These are phyloP conservation scores for Pythium periplocum DNA, from an alignment of 352 stramenopile genomes.

Conservation along the genomic window DNA sequence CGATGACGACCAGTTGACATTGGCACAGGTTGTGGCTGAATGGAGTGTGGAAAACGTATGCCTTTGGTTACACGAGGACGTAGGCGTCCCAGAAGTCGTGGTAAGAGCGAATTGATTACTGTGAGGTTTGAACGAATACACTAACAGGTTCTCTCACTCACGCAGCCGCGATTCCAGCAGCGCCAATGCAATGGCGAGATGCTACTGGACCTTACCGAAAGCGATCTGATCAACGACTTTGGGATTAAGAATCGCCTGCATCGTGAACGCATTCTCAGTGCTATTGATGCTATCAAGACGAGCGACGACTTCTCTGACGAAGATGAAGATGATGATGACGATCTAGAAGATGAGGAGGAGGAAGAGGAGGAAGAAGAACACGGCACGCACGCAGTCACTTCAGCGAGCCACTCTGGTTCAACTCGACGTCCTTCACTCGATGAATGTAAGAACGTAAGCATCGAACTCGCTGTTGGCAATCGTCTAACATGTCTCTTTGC, in stretches of 20 bases:
- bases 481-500: too few relatives aligned
- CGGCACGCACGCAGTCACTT: conserved; percentile 1
- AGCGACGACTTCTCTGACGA: conserved; percentile 62
- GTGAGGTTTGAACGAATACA: too few relatives aligned
- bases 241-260: conserved; percentile 58
- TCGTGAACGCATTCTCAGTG: conserved; percentile 65
- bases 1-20: conserved; percentile 48
- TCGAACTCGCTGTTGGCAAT: too few relatives aligned
- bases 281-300: conserved; percentile 74
- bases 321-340: conserved; percentile 46
- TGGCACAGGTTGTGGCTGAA: conserved; percentile 70
- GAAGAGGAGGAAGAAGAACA: conserved; percentile 22
- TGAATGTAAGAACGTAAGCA: too few relatives aligned
- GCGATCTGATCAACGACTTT: conserved; percentile 74
- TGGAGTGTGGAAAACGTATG: conserved; percentile 84
- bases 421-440: neutral
- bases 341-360: conserved; percentile 28
- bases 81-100: conserved; percentile 64
- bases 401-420: conserved; percentile 12
- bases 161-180: conserved; percentile 59
- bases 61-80: conserved; percentile 74
- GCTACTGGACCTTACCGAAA: conserved; percentile 65
- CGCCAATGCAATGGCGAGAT: conserved; percentile 62
- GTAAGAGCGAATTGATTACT: conserved; percentile 18
- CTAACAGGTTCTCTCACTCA: neutral